Conservation (phyloP, 345 rosid genomes). For the Noccaea caerulescens region DNA sequence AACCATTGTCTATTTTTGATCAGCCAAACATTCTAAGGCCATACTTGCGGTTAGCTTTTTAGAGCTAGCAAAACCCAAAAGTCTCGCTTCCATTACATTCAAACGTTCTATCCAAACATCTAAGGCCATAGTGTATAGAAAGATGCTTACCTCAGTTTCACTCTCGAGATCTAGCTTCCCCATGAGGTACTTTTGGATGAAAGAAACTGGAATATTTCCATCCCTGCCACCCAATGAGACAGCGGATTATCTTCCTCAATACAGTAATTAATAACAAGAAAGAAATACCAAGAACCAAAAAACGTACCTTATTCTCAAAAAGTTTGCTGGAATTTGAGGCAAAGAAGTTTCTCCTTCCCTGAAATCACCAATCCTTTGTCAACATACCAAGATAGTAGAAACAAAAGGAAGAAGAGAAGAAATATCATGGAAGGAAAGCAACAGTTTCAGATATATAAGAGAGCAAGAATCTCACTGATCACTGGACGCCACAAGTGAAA, state of each 20-base stretch:
- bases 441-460: slow-evolving; percentile 18
- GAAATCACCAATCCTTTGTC: slow-evolving; percentile 48
- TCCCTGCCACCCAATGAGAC: slow-evolving; percentile 57
- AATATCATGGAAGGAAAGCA: slow-evolving; percentile 12
- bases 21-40: slow-evolving; percentile 14
- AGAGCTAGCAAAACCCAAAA: not conserved
- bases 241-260: not conserved
- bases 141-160: slow-evolving; percentile 71
- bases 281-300: not conserved
- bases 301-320: slow-evolving; percentile 77
- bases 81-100: not conserved
- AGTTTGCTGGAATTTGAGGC: slow-evolving; percentile 72
- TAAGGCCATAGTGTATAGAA: slow-evolving; percentile 27
- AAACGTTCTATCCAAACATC: not conserved
- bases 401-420: slow-evolving; percentile 8
- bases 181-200: slow-evolving; percentile 80
- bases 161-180: slow-evolving; percentile 68
- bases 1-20: not conserved
- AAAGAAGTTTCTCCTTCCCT: slow-evolving; percentile 72
- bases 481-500: slow-evolving; percentile 76
- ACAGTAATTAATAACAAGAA: not conserved
- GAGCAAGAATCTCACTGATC: slow-evolving; percentile 66
- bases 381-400: slow-evolving; percentile 13
- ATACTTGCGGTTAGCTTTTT: not conserved
- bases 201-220: slow-evolving; percentile 73